Conservation (phyloP, 2,329 filamentous ascomycete species). For the Byssochlamys sp. region DNA sequence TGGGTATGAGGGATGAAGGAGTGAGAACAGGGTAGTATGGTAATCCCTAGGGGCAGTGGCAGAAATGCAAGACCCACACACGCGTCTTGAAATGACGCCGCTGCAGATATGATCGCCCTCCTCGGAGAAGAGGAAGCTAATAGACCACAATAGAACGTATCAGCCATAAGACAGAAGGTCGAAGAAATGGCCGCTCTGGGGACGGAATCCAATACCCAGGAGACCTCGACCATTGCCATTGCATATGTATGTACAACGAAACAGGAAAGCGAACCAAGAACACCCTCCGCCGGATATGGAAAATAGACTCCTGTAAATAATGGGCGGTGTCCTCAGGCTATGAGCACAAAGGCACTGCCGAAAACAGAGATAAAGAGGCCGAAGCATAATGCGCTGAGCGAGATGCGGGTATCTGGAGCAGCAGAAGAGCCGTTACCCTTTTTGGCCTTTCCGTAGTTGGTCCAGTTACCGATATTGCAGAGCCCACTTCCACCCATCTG, state of each 20-base stretch:
- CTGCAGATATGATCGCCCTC: not conserved
- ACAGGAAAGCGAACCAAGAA: not conserved
- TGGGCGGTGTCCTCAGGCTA: not conserved
- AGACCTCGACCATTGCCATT: not conserved
- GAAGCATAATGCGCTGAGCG: not conserved
- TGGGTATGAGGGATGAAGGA: not conserved
- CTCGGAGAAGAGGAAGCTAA: not conserved
- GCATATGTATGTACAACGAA: not conserved
- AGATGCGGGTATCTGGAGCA: not conserved
- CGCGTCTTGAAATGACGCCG: not conserved
- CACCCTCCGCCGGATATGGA: not conserved
- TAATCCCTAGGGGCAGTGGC: not conserved
- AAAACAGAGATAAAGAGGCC: not conserved
- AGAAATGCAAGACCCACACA: not conserved
- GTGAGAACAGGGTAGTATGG: not conserved
- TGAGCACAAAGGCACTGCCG: not conserved
- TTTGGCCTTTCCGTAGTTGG: not conserved
- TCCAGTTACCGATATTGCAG: slow-evolving; percentile 5
- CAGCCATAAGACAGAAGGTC: not conserved
- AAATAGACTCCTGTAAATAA: not conserved
- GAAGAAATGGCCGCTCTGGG: not conserved
- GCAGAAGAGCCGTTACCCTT: not conserved
- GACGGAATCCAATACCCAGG: not conserved
- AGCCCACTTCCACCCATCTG: slow-evolving; percentile 10
- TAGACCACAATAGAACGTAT: not conserved